These are phyloP conservation scores for Erysimum cheiri DNA, from an alignment of 441 rosid species.

Conservation along the genomic window DNA sequence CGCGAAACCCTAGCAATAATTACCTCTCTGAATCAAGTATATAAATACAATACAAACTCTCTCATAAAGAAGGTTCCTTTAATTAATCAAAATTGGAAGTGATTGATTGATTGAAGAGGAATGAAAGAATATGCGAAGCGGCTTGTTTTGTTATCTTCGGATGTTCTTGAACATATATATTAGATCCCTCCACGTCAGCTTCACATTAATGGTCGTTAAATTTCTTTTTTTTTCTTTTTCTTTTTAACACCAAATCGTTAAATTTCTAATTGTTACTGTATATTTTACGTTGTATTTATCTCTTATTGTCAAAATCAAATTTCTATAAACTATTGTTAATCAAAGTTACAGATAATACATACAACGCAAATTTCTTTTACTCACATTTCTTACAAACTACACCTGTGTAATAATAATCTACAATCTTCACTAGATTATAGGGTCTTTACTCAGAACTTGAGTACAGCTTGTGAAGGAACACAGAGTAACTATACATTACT, in stretches of 20 bases:
- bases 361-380: too few species aligned
- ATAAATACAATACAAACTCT: not conserved
- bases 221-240: too few species aligned
- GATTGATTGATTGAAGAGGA: not conserved
- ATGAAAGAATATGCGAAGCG: constrained; percentile 16
- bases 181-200: constrained; percentile 12
- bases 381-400: constrained; percentile 19
- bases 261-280: too few species aligned
- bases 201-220: constrained; percentile 6
- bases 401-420: constrained; percentile 15
- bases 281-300: too few species aligned
- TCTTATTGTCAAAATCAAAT: not conserved
- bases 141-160: constrained; percentile 1
- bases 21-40: constrained; percentile 20
- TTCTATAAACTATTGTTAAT: not conserved
- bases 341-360: not conserved
- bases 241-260: too few species aligned
- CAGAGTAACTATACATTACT: constrained; percentile 41
- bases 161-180: not conserved
- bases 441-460: too few species aligned
- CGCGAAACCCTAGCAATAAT: constrained; percentile 5
- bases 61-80: not conserved
- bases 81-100: constrained; percentile 1
- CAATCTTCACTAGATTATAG: not conserved
- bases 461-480: constrained; percentile 17